Evolutionary conservation across 352 stramenopile genomes (phyloP), one percentile per base, ranked within the genome.

Genomic region (Halophytophthora batemanensis): DNA sequence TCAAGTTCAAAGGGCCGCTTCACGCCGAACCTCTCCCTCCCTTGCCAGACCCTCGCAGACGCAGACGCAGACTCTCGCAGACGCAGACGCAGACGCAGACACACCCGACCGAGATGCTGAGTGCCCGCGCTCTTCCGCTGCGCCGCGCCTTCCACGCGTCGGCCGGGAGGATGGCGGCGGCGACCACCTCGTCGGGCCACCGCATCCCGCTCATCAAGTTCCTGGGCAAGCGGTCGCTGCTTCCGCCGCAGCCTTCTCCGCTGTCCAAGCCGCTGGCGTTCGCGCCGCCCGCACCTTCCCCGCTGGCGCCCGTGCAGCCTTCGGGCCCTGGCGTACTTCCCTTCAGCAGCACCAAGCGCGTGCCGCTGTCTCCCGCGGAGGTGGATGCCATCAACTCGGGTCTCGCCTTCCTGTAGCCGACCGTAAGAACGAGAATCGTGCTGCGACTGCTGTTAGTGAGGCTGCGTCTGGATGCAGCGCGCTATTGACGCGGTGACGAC

Each of bases 381-480:
- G 66, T 91, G 37, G 67, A 77, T 25, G 80, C 82, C 38, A 93
- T 93, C 73, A 93, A 93, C 70, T 87, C 66, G 42, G 82, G 79
- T 49, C 50, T 90, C 41, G 69, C 77, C 37, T 89, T 87, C 61
- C 61, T 92, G 66, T 92, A 82, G 62, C 41, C 36, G 57, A 64
- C 45, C 8, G 25, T 4, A 8, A 31, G 25, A 31, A 8, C 25
- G 25, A 8, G 25, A 31, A 31, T 4, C n/a, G 25, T 8, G 8
- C 4, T 4, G 25, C 25, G 25, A 31, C 25, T 31, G 25, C 25
- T 31, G 25, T 8, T 31, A 10, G 25, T 31, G 25, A 8, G 25
- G 25, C 25, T 31, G 25, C 25, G 25, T 4, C 25, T 8, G 25
- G 25, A 31, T 31, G 4, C 25, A 31, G 25, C 8, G 25, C 25